A percentile compares a stretch with the other conserved stretches of the same genome.
phyloP scores from a whole-genome alignment of 306 rosid species.

The Gynostemma pentaphyllum region DNA sequence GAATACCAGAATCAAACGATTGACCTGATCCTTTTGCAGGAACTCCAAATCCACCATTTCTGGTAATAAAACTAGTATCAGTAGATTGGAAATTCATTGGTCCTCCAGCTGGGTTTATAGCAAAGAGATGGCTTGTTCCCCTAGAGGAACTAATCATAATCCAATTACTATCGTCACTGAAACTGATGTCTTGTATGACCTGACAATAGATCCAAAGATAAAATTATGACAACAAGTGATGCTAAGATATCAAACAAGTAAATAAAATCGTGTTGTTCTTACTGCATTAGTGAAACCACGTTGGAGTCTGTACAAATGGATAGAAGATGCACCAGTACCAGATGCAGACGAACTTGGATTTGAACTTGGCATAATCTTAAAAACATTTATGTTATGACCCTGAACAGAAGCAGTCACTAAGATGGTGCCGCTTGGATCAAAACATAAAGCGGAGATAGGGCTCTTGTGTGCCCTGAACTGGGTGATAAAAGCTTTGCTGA shows the following conservation, averaged over 20 bases:
- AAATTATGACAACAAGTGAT: neutral
- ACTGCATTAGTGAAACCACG: slow-evolving; percentile 96
- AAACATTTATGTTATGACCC: slow-evolving; percentile 93
- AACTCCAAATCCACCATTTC: slow-evolving; percentile 31
- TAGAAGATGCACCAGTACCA: slow-evolving; percentile 36
- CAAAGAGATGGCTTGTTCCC: slow-evolving; percentile 91
- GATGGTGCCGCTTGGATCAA: slow-evolving; percentile 86
- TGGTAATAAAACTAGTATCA: slow-evolving; percentile 30
- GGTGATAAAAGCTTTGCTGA: slow-evolving; percentile 56
- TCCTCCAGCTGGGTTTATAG: slow-evolving; percentile 89
- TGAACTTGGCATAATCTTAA: slow-evolving; percentile 54
- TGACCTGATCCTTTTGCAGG: slow-evolving; percentile 23
- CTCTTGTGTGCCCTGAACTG: slow-evolving; percentile 91
- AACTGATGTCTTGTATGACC: slow-evolving; percentile 95
- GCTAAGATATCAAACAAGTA: neutral
- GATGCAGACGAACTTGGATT: slow-evolving; percentile 29
- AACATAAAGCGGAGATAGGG: slow-evolving; percentile 87
- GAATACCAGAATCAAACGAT: slow-evolving; percentile 28
- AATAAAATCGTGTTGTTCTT: slow-evolving; percentile 16
- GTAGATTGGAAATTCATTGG: slow-evolving; percentile 39
- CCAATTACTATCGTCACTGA: slow-evolving; percentile 95
- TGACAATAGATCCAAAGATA: slow-evolving; percentile 21
- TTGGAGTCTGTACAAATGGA: slow-evolving; percentile 80
- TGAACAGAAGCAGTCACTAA: slow-evolving; percentile 88
- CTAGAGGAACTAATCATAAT: slow-evolving; percentile 94